Conservation (phyloP, 352 stramenopile genomes). For the Phytophthora pseudosyringae region DNA sequence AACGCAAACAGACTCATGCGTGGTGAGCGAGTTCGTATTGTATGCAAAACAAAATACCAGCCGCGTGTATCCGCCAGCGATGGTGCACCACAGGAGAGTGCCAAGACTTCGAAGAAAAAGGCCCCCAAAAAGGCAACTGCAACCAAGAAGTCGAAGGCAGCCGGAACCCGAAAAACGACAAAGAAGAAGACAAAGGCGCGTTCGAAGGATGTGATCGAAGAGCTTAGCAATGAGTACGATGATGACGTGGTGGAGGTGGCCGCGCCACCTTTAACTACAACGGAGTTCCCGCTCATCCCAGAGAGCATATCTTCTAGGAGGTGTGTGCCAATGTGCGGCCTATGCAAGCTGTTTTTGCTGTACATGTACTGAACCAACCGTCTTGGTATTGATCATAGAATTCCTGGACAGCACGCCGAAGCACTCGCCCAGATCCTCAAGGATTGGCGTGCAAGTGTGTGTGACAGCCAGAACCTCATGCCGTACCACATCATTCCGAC, state of each 20-base stretch:
- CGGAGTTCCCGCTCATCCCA: constrained; percentile 63
- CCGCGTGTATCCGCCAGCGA: constrained; percentile 34
- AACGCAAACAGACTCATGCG: constrained; percentile 59
- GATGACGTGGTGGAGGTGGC: constrained; percentile 67
- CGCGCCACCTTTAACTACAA: constrained; percentile 26
- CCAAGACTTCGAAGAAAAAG: constrained; percentile 47
- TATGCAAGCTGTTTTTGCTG: background rate
- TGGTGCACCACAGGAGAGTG: constrained; percentile 14
- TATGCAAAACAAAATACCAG: constrained; percentile 80
- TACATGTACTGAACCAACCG: background rate
- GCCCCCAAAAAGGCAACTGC: constrained; percentile 32
- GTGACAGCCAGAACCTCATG: constrained; percentile 88
- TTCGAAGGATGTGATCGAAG: constrained; percentile 51
- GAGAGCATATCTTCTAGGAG: constrained; percentile 50
- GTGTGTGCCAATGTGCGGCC: constrained; percentile 35
- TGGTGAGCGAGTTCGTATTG: constrained; percentile 77
- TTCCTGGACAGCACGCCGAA: constrained; percentile 73
- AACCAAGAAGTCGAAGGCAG: constrained; percentile 42
- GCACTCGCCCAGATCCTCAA: constrained; percentile 81
- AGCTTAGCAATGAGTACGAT: constrained; percentile 71
- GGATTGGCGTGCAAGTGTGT: constrained; percentile 87
- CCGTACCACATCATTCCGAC: constrained; percentile 89
- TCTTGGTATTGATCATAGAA: constrained; percentile 39
- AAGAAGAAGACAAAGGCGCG: constrained; percentile 47
- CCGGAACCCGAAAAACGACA: constrained; percentile 29